Evolutionary conservation across 2,329 filamentous ascomycete genomes (phyloP).

Genomic region (Penicillium digitatum): DNA sequence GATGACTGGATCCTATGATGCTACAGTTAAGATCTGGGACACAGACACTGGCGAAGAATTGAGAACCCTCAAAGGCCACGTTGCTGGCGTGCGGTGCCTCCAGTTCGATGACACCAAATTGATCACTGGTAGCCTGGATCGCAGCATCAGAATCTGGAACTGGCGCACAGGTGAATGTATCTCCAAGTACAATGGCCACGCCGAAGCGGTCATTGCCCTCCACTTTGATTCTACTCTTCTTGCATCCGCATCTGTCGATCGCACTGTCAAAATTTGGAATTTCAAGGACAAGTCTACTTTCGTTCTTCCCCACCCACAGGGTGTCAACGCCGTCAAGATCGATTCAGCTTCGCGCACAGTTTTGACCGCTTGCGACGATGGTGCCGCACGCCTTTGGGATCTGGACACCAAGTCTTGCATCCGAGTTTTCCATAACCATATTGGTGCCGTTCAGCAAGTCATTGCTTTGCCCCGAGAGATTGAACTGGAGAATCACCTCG

Average conservation of each 20-base stretch:
- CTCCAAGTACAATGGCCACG: constrained; percentile 74
- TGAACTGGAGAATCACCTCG: constrained; percentile 71
- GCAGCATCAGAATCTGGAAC: constrained; percentile 90
- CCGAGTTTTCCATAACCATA: constrained; percentile 75
- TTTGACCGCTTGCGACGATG: constrained; percentile 90
- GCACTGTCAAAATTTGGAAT: constrained; percentile 88
- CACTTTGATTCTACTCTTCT: constrained; percentile 82
- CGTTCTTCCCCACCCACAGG: constrained; percentile 77
- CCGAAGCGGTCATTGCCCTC: constrained; percentile 76
- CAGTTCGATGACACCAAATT: constrained; percentile 92
- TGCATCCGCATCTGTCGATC: constrained; percentile 84
- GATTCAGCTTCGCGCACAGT: constrained; percentile 78
- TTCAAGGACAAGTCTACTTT: constrained; percentile 79
- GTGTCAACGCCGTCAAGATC: constrained; percentile 93
- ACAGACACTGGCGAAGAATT: constrained; percentile 82
- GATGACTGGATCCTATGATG: constrained; percentile 91
- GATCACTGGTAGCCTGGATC: constrained; percentile 84
- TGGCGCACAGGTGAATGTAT: constrained; percentile 88
- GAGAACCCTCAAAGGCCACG: constrained; percentile 79
- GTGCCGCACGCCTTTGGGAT: constrained; percentile 88
- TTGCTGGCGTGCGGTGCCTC: constrained; percentile 75
- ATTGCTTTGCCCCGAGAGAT: constrained; percentile 80
- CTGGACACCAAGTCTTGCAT: constrained; percentile 79
- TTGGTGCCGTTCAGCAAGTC: constrained; percentile 92
- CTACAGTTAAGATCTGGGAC: constrained; percentile 94